phyloP scores from a whole-genome alignment of 495 filamentous ascomycete species.

The Penicillium goetzii region DNA sequence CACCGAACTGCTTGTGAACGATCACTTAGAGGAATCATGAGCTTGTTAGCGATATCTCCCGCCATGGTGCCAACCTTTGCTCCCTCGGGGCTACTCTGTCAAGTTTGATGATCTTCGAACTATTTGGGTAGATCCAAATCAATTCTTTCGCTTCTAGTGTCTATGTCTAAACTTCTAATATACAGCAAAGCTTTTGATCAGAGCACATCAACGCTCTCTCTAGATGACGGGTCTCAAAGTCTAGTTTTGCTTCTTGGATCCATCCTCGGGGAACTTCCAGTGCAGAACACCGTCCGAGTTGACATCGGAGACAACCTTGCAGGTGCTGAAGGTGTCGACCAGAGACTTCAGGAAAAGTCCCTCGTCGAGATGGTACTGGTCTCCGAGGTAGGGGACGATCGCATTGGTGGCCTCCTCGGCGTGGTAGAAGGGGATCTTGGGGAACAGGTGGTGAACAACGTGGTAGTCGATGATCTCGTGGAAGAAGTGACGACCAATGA shows the following conservation, averaged over 20 bases:
- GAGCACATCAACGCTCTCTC: constrained; percentile 4
- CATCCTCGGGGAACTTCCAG: constrained; percentile 20
- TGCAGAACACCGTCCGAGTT: constrained; percentile 26
- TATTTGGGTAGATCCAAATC: neutral
- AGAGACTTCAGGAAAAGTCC: constrained; percentile 26
- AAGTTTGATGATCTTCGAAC: neutral
- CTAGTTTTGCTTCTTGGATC: constrained; percentile 27
- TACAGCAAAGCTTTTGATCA: constrained; percentile 1
- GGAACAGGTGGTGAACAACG: constrained; percentile 87
- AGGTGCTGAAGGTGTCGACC: constrained; percentile 25
- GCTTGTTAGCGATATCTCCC: neutral
- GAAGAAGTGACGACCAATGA: constrained; percentile 82
- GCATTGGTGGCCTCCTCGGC: constrained; percentile 86
- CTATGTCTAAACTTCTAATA: constrained; percentile 9
- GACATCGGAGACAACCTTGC: constrained; percentile 25
- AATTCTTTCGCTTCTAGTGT: neutral
- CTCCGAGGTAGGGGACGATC: constrained; percentile 81
- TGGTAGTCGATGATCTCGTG: constrained; percentile 94
- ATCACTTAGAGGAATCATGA: neutral
- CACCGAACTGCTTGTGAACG: neutral
- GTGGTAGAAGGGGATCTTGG: constrained; percentile 86
- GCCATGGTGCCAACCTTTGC: neutral
- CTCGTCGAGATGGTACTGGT: constrained; percentile 63
- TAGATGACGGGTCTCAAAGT: neutral
- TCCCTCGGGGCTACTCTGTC: neutral